Conservation (phyloP, 345 rosid species). For the Hypericum androsaemum region DNA sequence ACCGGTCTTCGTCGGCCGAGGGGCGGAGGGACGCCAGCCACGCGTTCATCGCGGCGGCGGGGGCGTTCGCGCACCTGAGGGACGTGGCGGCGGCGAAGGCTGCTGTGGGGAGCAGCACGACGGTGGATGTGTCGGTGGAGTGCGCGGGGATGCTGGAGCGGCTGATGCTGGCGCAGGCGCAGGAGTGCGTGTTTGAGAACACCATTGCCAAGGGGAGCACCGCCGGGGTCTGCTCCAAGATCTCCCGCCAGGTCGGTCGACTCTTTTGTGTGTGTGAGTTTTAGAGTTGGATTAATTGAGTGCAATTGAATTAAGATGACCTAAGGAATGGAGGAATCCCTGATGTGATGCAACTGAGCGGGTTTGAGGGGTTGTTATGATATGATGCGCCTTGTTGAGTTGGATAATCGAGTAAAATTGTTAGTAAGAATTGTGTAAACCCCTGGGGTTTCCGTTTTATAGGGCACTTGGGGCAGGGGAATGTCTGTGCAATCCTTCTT, state of each 20-base stretch:
- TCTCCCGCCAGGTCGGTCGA: slow-evolving; percentile 69
- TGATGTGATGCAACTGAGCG: too few relatives aligned
- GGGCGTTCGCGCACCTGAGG: slow-evolving; percentile 63
- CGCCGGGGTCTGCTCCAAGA: slow-evolving; percentile 91
- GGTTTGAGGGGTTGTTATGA: too few relatives aligned
- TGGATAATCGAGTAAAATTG: too few relatives aligned
- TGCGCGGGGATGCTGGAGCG: slow-evolving; percentile 91
- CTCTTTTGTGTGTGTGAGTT: background rate
- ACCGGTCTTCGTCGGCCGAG: slow-evolving; percentile 58
- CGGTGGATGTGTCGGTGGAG: slow-evolving; percentile 78
- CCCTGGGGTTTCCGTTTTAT: too few relatives aligned
- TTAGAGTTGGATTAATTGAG: background rate
- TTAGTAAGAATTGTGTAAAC: too few relatives aligned
- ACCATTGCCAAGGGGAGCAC: slow-evolving; percentile 94
- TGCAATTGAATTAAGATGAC: too few relatives aligned
- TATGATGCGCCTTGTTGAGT: too few relatives aligned
- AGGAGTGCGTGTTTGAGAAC: slow-evolving; percentile 94
- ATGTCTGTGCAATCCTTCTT: too few relatives aligned
- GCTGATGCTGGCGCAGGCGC: slow-evolving; percentile 93
- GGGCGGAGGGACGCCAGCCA: slow-evolving; percentile 85
- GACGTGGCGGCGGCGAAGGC: slow-evolving; percentile 78
- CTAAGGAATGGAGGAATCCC: too few relatives aligned
- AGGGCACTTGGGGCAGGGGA: too few relatives aligned
- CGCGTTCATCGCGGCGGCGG: slow-evolving; percentile 80
- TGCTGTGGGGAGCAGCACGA: slow-evolving; percentile 55